Conservation (phyloP, 1,139 yeast species). For the Hanseniaspora uvarum region DNA sequence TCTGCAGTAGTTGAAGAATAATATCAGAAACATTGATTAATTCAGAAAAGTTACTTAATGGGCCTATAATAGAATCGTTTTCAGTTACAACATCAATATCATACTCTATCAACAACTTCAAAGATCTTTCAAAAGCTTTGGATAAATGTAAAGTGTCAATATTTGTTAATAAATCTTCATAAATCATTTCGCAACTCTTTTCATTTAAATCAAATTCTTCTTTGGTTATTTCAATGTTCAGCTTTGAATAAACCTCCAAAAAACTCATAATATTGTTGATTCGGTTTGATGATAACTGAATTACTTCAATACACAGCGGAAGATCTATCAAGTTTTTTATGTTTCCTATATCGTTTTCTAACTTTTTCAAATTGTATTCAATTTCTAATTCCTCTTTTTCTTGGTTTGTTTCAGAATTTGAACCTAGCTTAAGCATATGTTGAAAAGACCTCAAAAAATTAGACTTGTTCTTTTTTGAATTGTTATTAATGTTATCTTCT, state of each 20-base stretch:
- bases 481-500: slow-evolving; percentile 27
- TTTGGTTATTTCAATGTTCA: slow-evolving; percentile 22
- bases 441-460: slow-evolving; percentile 47
- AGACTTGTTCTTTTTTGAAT: slow-evolving; percentile 29
- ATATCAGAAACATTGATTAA: slow-evolving; percentile 86
- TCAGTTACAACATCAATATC: slow-evolving; percentile 45
- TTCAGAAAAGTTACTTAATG: slow-evolving; percentile 77
- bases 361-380: slow-evolving; percentile 45
- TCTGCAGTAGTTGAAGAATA: slow-evolving; percentile 84
- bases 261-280: slow-evolving; percentile 31
- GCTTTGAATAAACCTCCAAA: slow-evolving; percentile 26
- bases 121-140: slow-evolving; percentile 75
- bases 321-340: slow-evolving; percentile 38
- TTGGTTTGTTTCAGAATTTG: slow-evolving; percentile 33
- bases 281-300: slow-evolving; percentile 37
- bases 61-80: slow-evolving; percentile 48
- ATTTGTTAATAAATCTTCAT: slow-evolving; percentile 52
- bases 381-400: slow-evolving; percentile 40
- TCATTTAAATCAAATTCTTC: slow-evolving; percentile 25
- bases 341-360: slow-evolving; percentile 37
- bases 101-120: slow-evolving; percentile 56
- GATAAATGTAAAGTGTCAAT: slow-evolving; percentile 65
- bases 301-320: slow-evolving; percentile 37
- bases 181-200: slow-evolving; percentile 44
- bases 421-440: slow-evolving; percentile 44